Evolutionary conservation across 805 yeast species (phyloP), one percentile per base, ranked within the genome.

Genomic region (Nakazawaea wickerhamii): DNA sequence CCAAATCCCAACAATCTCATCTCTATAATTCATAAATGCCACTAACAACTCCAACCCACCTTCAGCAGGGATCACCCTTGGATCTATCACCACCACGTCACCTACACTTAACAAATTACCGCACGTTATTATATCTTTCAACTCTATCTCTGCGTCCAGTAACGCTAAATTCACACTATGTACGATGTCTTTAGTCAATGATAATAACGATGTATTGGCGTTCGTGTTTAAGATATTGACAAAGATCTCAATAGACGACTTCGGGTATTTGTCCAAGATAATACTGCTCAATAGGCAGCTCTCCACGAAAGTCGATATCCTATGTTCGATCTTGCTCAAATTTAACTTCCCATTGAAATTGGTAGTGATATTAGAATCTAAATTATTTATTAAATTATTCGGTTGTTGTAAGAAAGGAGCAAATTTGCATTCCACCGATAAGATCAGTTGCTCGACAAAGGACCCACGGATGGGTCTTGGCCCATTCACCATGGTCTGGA

Each of bases 401-500:
- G 64, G 75, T 58, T 57, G 80, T 20, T 54, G 51, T 10, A 70
- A 55, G 50, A 74, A 72, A 3, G 79, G 79, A 14, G 75, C 65
- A 45, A 79, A 70, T 50, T 70, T 70, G 38, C 74, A 70, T 43
- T 72, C 79, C 10, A 85, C 88, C 21, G 80, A 72, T 32, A 86
- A 63, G 4, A 78, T 68, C 3, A 90, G 90, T 39, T 76, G 67
- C 18, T 82, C 79, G 30, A 76, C 69, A 57, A 82, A 86, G 4
- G 86, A 74, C 2, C 88, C 87, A 47, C 85, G 69, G 47, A 77
- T 79, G 6, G 98, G 96, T 50, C 89, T 71, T 4, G 98, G 98
- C 0, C 98, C 98, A 60, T 80, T 85, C 0, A 91, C 80, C 4
- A 88, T 72, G 1, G 83, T 82, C 42, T 81, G 76, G 5, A 88